These are phyloP conservation scores for Dalbergia oliveri DNA, from an alignment of 306 rosid species.

Conservation along the genomic window DNA sequence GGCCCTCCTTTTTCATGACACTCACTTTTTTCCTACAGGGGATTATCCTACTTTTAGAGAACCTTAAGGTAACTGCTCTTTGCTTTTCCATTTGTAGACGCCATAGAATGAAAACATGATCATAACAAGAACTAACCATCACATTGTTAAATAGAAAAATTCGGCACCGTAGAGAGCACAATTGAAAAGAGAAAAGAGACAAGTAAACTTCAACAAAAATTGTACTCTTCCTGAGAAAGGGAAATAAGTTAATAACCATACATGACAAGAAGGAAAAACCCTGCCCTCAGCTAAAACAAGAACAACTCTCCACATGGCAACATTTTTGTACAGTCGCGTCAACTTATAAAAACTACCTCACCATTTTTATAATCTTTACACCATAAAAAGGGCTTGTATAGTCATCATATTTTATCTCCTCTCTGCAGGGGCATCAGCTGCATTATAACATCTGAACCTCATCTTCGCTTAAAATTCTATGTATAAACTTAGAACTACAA, in stretches of 20 bases:
- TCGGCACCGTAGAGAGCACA: not conserved
- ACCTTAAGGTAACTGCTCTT: too few species aligned
- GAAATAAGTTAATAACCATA: slow-evolving; percentile 55
- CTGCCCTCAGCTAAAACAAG: slow-evolving; percentile 64
- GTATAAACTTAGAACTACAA: slow-evolving; percentile 84
- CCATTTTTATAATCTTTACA: slow-evolving; percentile 67
- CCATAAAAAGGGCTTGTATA: slow-evolving; percentile 65
- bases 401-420: slow-evolving; percentile 59
- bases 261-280: slow-evolving; percentile 36
- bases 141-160: too few species aligned
- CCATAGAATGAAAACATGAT: too few species aligned
- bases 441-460: slow-evolving; percentile 60
- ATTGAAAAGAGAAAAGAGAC: not conserved
- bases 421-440: slow-evolving; percentile 67
- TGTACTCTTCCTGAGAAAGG: not conserved
- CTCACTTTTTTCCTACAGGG: too few species aligned
- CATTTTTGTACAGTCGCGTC: slow-evolving; percentile 82
- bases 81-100: too few species aligned
- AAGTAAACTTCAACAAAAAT: slow-evolving; percentile 35
- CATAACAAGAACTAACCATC: too few species aligned
- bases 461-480: slow-evolving; percentile 60
- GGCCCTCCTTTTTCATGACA: too few species aligned
- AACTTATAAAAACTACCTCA: slow-evolving; percentile 63
- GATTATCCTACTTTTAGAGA: too few species aligned
- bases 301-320: slow-evolving; percentile 76